These are phyloP conservation scores for Reticulascus tulasneorum DNA, from an alignment of 2,329 filamentous ascomycete species.

Conservation along the genomic window DNA sequence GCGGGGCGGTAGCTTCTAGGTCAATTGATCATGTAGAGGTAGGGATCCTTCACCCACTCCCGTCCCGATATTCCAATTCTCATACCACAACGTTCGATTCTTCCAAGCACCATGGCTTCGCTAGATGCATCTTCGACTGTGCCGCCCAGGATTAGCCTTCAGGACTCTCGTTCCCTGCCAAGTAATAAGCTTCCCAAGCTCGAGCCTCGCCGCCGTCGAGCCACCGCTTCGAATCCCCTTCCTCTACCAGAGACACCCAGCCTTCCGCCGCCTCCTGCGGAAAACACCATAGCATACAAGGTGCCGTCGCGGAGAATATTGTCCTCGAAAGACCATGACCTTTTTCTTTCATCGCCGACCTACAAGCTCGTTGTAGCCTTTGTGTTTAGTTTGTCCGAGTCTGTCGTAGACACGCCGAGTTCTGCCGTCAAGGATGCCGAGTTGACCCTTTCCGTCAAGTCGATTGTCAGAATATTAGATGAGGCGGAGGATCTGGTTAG, in stretches of 20 bases:
- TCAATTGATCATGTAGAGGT: too few relatives aligned
- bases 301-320: slow-evolving; percentile 76
- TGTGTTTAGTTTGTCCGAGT: slow-evolving; percentile 80
- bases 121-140: neutral
- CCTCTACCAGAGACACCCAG: slow-evolving; percentile 73
- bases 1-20: too few relatives aligned
- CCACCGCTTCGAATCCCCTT: slow-evolving; percentile 46
- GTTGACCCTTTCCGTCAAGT: slow-evolving; percentile 56
- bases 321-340: slow-evolving; percentile 71
- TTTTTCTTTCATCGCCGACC: slow-evolving; percentile 75
- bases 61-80: too few relatives aligned
- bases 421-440: slow-evolving; percentile 55
- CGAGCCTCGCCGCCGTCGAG: slow-evolving; percentile 57
- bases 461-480: slow-evolving; percentile 67
- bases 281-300: slow-evolving; percentile 56
- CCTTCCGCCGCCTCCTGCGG: slow-evolving; percentile 64
- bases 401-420: slow-evolving; percentile 66
- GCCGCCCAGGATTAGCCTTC: too few relatives aligned
- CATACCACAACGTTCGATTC: too few relatives aligned
- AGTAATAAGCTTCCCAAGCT: slow-evolving; percentile 56
- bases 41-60: too few relatives aligned
- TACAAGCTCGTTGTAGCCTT: slow-evolving; percentile 76
- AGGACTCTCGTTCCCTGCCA: too few relatives aligned
- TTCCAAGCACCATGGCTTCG: slow-evolving; percentile 6
- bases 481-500: slow-evolving; percentile 64